phyloP scores from a whole-genome alignment of 371 early-diverging fungal species.

The Mortierella sp. region DNA sequence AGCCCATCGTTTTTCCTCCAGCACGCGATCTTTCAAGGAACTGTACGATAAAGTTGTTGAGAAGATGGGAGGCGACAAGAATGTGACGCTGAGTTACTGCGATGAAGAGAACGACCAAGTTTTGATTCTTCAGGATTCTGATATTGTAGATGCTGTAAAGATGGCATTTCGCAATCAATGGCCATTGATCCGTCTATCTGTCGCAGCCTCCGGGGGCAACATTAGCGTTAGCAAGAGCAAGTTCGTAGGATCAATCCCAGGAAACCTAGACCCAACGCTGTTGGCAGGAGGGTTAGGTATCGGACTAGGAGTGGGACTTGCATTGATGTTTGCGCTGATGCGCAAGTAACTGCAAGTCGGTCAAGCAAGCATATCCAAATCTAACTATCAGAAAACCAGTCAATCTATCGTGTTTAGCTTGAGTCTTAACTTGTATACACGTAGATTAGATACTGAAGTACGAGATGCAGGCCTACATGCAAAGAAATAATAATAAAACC shows the following conservation, averaged over 20 bases:
- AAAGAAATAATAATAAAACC: neutral
- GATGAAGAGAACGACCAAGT: conserved; percentile 89
- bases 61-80: conserved; percentile 63
- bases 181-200: conserved; percentile 39
- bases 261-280: conserved; percentile 18
- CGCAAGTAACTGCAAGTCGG: conserved; percentile 11
- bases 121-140: conserved; percentile 69
- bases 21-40: conserved; percentile 59
- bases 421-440: too few species aligned
- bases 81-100: conserved; percentile 72
- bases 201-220: conserved; percentile 16
- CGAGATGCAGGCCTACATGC: too few species aligned
- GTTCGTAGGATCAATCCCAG: neutral
- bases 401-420: too few species aligned
- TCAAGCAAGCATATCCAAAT: neutral
- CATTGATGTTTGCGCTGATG: conserved; percentile 26
- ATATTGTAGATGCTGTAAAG: conserved; percentile 80
- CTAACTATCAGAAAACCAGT: too few species aligned
- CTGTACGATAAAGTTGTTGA: conserved; percentile 66
- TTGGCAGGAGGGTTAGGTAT: conserved; percentile 36
- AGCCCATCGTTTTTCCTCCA: conserved; percentile 81
- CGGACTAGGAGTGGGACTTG: conserved; percentile 37
- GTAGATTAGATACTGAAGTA: too few species aligned
- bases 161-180: conserved; percentile 71
- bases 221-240: neutral